phyloP scores from a whole-genome alignment of 345 rosid genomes.

The Litchi chinensis region DNA sequence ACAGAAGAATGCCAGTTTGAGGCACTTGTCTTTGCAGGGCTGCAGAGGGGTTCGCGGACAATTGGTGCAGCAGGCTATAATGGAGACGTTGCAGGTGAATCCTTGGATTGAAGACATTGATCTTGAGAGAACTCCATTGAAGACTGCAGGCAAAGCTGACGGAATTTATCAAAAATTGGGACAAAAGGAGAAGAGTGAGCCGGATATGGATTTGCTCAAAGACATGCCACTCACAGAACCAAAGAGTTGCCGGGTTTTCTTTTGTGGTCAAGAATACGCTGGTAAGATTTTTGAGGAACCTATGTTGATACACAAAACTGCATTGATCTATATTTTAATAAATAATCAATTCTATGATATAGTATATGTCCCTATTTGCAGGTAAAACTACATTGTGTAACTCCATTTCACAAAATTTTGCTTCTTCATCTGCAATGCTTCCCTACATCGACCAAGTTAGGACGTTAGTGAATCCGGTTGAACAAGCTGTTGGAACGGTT shows the following conservation, averaged over 20 bases:
- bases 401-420: slow-evolving; percentile 62
- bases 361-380: slow-evolving; percentile 23
- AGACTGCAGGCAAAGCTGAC: slow-evolving; percentile 67
- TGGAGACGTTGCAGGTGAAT: slow-evolving; percentile 80
- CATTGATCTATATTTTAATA: neutral
- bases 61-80: slow-evolving; percentile 58
- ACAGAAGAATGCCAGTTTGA: slow-evolving; percentile 74
- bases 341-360: neutral
- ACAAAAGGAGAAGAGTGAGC: slow-evolving; percentile 61
- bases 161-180: slow-evolving; percentile 76
- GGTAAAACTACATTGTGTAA: slow-evolving; percentile 83
- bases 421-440: slow-evolving; percentile 63
- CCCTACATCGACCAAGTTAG: slow-evolving; percentile 81
- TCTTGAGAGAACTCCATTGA: slow-evolving; percentile 77
- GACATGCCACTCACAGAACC: slow-evolving; percentile 91
- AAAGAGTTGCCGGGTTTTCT: slow-evolving; percentile 78
- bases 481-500: slow-evolving; percentile 76
- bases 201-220: slow-evolving; percentile 64
- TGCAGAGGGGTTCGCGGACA: slow-evolving; percentile 89
- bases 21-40: slow-evolving; percentile 75
- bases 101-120: slow-evolving; percentile 88
- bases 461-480: slow-evolving; percentile 78
- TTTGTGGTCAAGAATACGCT: slow-evolving; percentile 94
- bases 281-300: slow-evolving; percentile 38
- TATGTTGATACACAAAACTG: slow-evolving; percentile 5